A percentile compares a stretch with the other conserved stretches of the same genome.
phyloP scores from a whole-genome alignment of 2,329 filamentous ascomycete species.

The Blastomyces emzantsi region DNA sequence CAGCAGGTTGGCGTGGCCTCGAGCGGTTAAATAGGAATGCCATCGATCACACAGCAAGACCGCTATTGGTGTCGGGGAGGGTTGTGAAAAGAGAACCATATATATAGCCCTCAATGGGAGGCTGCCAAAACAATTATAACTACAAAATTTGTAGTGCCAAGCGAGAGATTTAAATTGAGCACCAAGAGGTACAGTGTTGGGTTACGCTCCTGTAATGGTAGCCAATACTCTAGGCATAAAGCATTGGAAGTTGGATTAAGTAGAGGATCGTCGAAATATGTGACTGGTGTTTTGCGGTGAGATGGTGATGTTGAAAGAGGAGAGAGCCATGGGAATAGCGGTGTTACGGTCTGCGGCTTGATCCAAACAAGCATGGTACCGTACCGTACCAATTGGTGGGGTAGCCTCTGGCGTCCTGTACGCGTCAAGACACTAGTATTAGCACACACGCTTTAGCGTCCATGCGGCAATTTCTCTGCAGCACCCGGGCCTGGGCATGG shows the following conservation, averaged over 20 bases:
- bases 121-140: neutral
- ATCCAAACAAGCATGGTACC: neutral
- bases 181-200: neutral
- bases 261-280: neutral
- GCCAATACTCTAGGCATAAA: neutral
- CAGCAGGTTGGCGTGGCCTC: constrained; percentile 51
- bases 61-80: neutral
- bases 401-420: neutral
- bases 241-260: neutral
- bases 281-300: neutral
- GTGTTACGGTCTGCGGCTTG: neutral
- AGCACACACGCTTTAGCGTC: too few relatives aligned
- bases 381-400: neutral
- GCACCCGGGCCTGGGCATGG: too few relatives aligned
- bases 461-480: too few relatives aligned
- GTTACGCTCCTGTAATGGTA: neutral
- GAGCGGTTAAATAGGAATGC: constrained; percentile 60
- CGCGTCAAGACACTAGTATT: neutral
- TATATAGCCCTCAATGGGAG: constrained; percentile 2
- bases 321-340: neutral
- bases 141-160: neutral
- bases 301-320: neutral
- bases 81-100: neutral
- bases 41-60: constrained; percentile 39
- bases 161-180: neutral